Conservation (phyloP, 257 asterid species). For the Mitragyna speciosa region DNA sequence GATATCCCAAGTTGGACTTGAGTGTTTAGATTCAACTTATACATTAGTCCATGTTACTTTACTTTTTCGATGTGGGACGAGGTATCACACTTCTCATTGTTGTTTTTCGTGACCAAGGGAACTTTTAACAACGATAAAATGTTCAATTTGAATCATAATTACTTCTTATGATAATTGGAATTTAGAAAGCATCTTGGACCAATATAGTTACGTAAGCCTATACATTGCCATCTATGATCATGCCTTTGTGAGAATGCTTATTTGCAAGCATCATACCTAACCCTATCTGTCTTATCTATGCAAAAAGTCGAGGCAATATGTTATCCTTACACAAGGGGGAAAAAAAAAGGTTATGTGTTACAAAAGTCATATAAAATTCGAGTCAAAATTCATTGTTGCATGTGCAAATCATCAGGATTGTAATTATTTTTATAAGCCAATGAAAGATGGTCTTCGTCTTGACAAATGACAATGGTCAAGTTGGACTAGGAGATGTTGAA, state of each 20-base stretch:
- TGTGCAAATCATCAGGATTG: too few relatives aligned
- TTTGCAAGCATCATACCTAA: neutral
- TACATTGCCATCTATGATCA: neutral
- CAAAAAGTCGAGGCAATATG: neutral
- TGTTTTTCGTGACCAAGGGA: too few relatives aligned
- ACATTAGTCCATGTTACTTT: too few relatives aligned
- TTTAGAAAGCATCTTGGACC: neutral
- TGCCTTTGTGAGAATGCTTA: neutral
- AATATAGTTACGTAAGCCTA: neutral
- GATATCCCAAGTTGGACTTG: too few relatives aligned
- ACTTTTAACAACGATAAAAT: too few relatives aligned
- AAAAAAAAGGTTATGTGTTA: neutral
- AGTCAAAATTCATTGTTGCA: neutral
- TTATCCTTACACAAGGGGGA: too few relatives aligned
- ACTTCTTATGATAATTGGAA: neutral
- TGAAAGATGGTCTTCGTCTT: neutral
- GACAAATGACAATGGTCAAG: neutral
- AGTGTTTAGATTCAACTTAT: too few relatives aligned
- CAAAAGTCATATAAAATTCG: neutral
- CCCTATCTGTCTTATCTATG: neutral
- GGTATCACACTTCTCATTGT: too few relatives aligned
- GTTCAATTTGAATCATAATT: too few relatives aligned
- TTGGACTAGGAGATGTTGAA: constrained; percentile 3
- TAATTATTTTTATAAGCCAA: neutral
- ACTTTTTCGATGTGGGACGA: too few relatives aligned